phyloP scores from a whole-genome alignment of 2,329 filamentous ascomycete genomes.

The Epichloe typhina region DNA sequence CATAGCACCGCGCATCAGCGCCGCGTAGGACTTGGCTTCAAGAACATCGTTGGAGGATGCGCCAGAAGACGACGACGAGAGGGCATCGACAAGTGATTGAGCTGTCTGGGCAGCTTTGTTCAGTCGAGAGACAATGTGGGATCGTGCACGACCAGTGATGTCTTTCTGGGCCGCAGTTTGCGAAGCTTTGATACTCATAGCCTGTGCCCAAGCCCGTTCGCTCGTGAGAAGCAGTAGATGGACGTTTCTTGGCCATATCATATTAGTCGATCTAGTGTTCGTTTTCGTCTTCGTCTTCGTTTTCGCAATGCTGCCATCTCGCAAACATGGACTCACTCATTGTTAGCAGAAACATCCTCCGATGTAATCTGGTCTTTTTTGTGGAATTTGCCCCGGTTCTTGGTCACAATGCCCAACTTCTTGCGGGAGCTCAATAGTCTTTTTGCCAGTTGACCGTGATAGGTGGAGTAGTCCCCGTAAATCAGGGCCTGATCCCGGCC shows the following conservation, averaged over 20 bases:
- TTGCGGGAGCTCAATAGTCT: slow-evolving; percentile 72
- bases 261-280: neutral
- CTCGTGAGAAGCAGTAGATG: slow-evolving; percentile 72
- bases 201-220: slow-evolving; percentile 89
- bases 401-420: slow-evolving; percentile 72
- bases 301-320: neutral
- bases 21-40: slow-evolving; percentile 75
- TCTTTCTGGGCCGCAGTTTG: slow-evolving; percentile 70
- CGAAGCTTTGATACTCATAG: slow-evolving; percentile 82
- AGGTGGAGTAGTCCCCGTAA: slow-evolving; percentile 78
- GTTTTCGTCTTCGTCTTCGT: slow-evolving; percentile 6
- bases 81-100: slow-evolving; percentile 49
- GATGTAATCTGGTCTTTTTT: slow-evolving; percentile 58
- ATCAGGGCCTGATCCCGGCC: slow-evolving; percentile 74
- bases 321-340: slow-evolving; percentile 1
- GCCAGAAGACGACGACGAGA: slow-evolving; percentile 53
- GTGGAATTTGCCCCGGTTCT: slow-evolving; percentile 75
- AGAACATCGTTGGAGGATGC: slow-evolving; percentile 60
- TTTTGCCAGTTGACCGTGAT: slow-evolving; percentile 66
- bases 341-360: slow-evolving; percentile 47
- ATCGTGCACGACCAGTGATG: slow-evolving; percentile 65
- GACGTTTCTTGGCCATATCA: slow-evolving; percentile 43
- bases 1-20: slow-evolving; percentile 61
- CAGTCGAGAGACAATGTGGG: slow-evolving; percentile 79
- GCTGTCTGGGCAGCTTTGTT: slow-evolving; percentile 66